A percentile compares a stretch with the other conserved stretches of the same genome.
phyloP scores from a whole-genome alignment of 1,139 yeast species.

The Saccharomycopsis hybrid region DNA sequence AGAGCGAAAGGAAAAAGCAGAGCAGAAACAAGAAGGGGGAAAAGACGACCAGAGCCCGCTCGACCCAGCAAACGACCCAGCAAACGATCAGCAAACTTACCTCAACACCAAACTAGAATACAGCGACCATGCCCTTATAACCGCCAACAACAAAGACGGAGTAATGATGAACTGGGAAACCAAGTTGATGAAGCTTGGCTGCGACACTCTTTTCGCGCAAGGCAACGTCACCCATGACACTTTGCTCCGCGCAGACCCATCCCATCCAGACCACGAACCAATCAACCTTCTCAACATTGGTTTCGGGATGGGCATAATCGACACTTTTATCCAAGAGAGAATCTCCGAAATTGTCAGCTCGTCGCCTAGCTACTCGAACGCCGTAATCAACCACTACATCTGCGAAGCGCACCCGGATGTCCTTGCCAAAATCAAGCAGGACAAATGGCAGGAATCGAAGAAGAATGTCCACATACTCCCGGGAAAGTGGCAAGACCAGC shows the following conservation, averaged over 20 bases:
- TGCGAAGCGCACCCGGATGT: constrained; percentile 97
- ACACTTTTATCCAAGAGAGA: constrained; percentile 58
- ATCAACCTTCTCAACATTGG: constrained; percentile 73
- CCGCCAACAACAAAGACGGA: constrained; percentile 73
- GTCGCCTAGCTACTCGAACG: constrained; percentile 10
- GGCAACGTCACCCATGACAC: constrained; percentile 24
- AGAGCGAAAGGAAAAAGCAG: too few species aligned
- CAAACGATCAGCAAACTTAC: constrained; percentile 60
- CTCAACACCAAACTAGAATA: constrained; percentile 64
- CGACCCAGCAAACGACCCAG: constrained; percentile 41
- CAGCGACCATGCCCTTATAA: constrained; percentile 62
- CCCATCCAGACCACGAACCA: constrained; percentile 33
- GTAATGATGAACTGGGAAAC: constrained; percentile 99
- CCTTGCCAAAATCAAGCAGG: constrained; percentile 47
- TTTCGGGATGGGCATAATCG: constrained; percentile 96
- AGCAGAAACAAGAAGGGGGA: constrained; percentile 20
- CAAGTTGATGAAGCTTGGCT: constrained; percentile 72
- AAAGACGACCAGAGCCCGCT: constrained; percentile 18
- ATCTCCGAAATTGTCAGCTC: constrained; percentile 21
- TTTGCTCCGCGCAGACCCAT: too few species aligned
- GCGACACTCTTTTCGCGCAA: constrained; percentile 50
- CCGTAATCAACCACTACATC: constrained; percentile 54
- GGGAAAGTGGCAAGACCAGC: constrained; percentile 87
- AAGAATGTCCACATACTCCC: constrained; percentile 65
- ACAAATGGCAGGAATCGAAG: constrained; percentile 86